Conservation (phyloP, 108 stramenopile genomes). For the Nannochloropsis gaditana region DNA sequence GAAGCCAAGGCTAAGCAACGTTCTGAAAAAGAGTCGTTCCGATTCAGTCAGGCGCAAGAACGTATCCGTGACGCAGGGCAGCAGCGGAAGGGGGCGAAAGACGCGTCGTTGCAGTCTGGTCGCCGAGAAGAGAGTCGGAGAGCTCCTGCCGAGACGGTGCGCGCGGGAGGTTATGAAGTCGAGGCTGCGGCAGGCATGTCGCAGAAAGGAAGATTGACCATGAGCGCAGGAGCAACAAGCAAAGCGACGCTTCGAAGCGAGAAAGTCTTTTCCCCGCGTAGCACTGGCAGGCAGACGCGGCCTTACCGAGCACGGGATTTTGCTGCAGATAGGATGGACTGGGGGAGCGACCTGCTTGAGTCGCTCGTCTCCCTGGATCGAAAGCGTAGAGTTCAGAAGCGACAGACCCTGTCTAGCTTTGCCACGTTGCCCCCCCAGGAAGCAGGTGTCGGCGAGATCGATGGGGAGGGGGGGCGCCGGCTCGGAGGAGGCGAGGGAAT, state of each 20-base stretch:
- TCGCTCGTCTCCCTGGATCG: not conserved
- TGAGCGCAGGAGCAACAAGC: not conserved
- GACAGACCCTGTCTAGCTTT: not conserved
- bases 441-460: not conserved
- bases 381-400: not conserved
- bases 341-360: not conserved
- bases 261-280: not conserved
- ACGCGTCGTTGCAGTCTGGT: not conserved
- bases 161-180: not conserved
- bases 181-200: not conserved
- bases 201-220: not conserved
- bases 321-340: not conserved
- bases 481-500: not conserved
- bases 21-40: not conserved
- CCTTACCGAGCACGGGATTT: not conserved
- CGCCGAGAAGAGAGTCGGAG: not conserved
- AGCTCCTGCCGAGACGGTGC: not conserved
- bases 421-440: not conserved
- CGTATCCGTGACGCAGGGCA: not conserved
- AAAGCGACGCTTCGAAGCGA: not conserved
- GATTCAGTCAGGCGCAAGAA: constrained; percentile 15
- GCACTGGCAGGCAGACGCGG: not conserved
- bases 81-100: not conserved
- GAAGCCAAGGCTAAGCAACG: not conserved
- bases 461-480: not conserved